phyloP scores from a whole-genome alignment of 108 stramenopile genomes.

The Pseudonitzschia pungens region DNA sequence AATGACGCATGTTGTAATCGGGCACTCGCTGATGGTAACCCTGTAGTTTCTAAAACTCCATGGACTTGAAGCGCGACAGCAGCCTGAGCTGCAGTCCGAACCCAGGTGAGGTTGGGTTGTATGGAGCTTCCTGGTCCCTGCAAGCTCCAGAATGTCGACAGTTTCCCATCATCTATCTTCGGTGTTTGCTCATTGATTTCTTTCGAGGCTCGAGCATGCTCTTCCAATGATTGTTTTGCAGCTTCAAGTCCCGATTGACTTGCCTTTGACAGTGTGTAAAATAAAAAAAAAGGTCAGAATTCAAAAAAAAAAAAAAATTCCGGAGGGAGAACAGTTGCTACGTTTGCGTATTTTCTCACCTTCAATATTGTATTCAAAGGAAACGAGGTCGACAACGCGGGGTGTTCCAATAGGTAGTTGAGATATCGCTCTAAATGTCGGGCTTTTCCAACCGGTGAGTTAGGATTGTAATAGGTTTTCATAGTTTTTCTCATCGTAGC shows the following conservation, averaged over 20 bases:
- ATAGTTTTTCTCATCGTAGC: constrained; percentile 20
- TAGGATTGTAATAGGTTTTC: constrained; percentile 58
- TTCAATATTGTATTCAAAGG: constrained; percentile 76
- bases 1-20: constrained; percentile 85
- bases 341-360: constrained; percentile 34
- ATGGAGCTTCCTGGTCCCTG: constrained; percentile 24
- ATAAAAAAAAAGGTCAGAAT: constrained; percentile 3
- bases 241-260: constrained; percentile 88
- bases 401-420: constrained; percentile 82
- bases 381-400: constrained; percentile 80
- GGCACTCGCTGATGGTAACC: constrained; percentile 77
- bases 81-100: constrained; percentile 85
- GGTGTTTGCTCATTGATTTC: constrained; percentile 44
- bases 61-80: constrained; percentile 86
- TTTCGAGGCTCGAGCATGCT: constrained; percentile 51
- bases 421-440: constrained; percentile 73
- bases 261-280: constrained; percentile 39
- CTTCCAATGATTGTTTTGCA: constrained; percentile 69
- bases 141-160: constrained; percentile 23
- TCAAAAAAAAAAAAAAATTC: neutral
- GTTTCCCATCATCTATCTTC: constrained; percentile 45
- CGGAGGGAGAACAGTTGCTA: neutral
- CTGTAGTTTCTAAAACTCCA: constrained; percentile 84
- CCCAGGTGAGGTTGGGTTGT: constrained; percentile 68
- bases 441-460: constrained; percentile 44